A percentile compares a stretch with the other conserved stretches of the same genome.
These are phyloP conservation scores for Tilletia horrida DNA, from an alignment of 1,284 basidiomycete genomes.

Conservation along the genomic window DNA sequence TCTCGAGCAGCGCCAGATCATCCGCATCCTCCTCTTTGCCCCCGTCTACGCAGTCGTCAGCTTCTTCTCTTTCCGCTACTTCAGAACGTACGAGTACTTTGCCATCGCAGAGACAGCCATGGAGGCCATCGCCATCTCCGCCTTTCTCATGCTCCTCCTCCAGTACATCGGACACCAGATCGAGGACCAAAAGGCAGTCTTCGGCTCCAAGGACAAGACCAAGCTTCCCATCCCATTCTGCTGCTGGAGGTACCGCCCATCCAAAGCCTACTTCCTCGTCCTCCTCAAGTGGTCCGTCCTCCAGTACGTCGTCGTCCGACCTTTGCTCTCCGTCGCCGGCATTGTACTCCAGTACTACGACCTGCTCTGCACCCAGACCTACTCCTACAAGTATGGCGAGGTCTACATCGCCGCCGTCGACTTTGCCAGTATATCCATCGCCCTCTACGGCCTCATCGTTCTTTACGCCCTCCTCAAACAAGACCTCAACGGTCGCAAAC, in stretches of 20 bases:
- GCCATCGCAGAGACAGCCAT: slow-evolving; percentile 51
- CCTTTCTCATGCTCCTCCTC: slow-evolving; percentile 66
- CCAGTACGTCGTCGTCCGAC: slow-evolving; percentile 35
- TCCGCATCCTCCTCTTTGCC: slow-evolving; percentile 56
- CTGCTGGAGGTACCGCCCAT: slow-evolving; percentile 32
- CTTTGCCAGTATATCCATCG: slow-evolving; percentile 53
- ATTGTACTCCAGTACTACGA: slow-evolving; percentile 32
- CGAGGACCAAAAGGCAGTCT: slow-evolving; percentile 61
- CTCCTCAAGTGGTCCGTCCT: slow-evolving; percentile 36
- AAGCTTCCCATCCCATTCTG: slow-evolving; percentile 70
- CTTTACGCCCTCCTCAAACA: slow-evolving; percentile 77
- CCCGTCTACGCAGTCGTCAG: slow-evolving; percentile 32
- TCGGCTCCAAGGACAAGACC: slow-evolving; percentile 74
- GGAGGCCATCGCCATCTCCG: slow-evolving; percentile 67
- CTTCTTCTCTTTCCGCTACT: slow-evolving; percentile 28
- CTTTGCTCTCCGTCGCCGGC: slow-evolving; percentile 28
- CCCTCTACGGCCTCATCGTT: slow-evolving; percentile 53
- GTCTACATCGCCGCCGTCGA: slow-evolving; percentile 29
- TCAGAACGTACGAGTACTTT: slow-evolving; percentile 27
- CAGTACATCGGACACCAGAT: slow-evolving; percentile 75
- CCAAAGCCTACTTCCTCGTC: slow-evolving; percentile 35
- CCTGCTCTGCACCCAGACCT: slow-evolving; percentile 27
- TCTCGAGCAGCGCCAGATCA: slow-evolving; percentile 69
- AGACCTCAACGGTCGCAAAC: slow-evolving; percentile 71
- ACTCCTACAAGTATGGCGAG: slow-evolving; percentile 30